Evolutionary conservation across 2,329 filamentous ascomycete genomes (phyloP).

Genomic region (Calonectria naviculata): DNA sequence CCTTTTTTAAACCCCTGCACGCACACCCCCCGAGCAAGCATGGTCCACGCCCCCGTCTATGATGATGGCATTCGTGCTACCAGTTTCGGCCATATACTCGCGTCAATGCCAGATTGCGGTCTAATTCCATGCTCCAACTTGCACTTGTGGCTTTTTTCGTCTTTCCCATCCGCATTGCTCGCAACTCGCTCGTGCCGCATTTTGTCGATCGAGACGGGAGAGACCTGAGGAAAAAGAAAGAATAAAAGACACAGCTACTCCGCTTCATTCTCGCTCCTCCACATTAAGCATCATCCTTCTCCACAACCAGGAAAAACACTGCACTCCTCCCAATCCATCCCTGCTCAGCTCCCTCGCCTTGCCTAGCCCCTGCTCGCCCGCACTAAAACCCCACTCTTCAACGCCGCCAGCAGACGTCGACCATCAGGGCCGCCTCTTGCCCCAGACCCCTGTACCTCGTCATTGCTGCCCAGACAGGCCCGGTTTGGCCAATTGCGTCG

Average conservation of each 20-base stretch:
- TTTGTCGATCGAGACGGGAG: not conserved
- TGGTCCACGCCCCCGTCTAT: not conserved
- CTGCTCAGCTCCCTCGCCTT: constrained; percentile 26
- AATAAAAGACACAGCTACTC: constrained; percentile 7
- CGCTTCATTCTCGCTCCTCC: constrained; percentile 13
- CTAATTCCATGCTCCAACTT: not conserved
- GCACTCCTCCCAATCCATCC: constrained; percentile 20
- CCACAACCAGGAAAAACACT: constrained; percentile 6
- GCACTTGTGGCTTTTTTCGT: not conserved
- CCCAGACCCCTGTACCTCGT: constrained; percentile 27
- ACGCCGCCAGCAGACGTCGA: constrained; percentile 32
- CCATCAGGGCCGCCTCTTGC: constrained; percentile 9
- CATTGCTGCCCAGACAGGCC: constrained; percentile 29
- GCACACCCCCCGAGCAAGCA: constrained; percentile 1
- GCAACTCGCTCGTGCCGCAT: not conserved
- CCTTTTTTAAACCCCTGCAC: not conserved
- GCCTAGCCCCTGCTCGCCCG: constrained; percentile 29
- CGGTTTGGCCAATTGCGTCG: constrained; percentile 8
- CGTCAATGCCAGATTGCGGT: not conserved
- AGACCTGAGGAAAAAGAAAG: not conserved
- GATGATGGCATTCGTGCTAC: constrained; percentile 19
- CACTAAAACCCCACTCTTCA: constrained; percentile 35
- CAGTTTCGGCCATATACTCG: constrained; percentile 14
- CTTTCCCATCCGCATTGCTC: constrained; percentile 1
- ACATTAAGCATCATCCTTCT: constrained; percentile 11